These are phyloP conservation scores for Ceratocystiopsis minuta DNA, from an alignment of 2,329 filamentous ascomycete species.

Conservation along the genomic window DNA sequence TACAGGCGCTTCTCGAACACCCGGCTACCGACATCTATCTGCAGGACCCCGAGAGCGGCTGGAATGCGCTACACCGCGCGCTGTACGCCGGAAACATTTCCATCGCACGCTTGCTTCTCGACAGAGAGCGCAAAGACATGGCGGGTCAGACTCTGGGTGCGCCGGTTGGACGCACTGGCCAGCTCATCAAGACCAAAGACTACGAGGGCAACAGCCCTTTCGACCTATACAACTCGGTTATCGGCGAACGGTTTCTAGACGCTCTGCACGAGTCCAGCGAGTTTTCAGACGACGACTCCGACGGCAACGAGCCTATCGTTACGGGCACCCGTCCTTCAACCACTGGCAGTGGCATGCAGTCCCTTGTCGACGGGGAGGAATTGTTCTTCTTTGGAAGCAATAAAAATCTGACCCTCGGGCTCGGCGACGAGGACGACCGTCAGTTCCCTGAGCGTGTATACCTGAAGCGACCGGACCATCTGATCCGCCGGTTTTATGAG, in stretches of 20 bases:
- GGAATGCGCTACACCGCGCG: constrained; percentile 85
- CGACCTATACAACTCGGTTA: constrained; percentile 78
- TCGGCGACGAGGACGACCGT: constrained; percentile 89
- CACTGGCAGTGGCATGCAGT: constrained; percentile 7
- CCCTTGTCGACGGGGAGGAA: constrained; percentile 46
- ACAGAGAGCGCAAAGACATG: constrained; percentile 52
- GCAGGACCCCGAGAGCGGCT: constrained; percentile 82
- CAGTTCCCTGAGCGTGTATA: constrained; percentile 78
- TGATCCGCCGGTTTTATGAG: constrained; percentile 55
- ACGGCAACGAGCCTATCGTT: neutral
- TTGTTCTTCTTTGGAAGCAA: constrained; percentile 92
- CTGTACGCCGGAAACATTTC: constrained; percentile 80
- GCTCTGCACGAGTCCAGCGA: neutral
- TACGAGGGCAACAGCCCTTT: constrained; percentile 88
- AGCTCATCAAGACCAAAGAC: constrained; percentile 87
- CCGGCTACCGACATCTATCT: constrained; percentile 69
- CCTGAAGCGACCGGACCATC: constrained; percentile 57
- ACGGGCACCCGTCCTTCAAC: neutral
- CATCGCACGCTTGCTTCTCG: constrained; percentile 65
- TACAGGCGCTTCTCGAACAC: constrained; percentile 61
- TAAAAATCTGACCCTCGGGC: constrained; percentile 79
- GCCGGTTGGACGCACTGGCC: constrained; percentile 43
- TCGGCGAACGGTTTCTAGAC: constrained; percentile 45
- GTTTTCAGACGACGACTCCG: constrained; percentile 1
- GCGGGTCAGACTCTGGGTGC: constrained; percentile 40